Evolutionary conservation across 2,329 filamentous ascomycete genomes (phyloP).

Genomic region (Huntiella moniliformis): DNA sequence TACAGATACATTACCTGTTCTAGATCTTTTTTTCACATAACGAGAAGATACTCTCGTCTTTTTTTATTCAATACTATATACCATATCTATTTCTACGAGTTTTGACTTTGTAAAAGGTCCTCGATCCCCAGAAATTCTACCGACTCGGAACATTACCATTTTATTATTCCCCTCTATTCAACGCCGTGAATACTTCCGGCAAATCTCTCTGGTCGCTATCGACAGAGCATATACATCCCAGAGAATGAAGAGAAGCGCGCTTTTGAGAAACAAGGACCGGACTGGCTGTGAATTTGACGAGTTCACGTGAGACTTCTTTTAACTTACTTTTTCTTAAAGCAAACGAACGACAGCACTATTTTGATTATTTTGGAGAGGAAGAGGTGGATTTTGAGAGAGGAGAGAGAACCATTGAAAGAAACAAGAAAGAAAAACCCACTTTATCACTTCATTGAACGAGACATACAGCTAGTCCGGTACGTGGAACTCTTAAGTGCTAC

Average conservation of each 20-base stretch:
- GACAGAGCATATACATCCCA: slow-evolving; percentile 3
- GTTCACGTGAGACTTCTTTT: slow-evolving; percentile 11
- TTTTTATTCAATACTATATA: background rate
- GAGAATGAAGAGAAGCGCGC: slow-evolving; percentile 13
- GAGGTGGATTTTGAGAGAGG: too few species aligned
- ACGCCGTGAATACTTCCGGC: slow-evolving; percentile 1
- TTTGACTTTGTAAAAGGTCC: background rate
- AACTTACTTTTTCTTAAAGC: background rate
- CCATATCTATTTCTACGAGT: too few species aligned
- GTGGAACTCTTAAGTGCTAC: background rate
- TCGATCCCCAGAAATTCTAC: too few species aligned
- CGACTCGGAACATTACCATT: background rate
- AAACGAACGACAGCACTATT: too few species aligned
- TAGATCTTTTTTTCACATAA: background rate
- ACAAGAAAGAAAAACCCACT: too few species aligned
- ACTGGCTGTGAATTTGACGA: slow-evolving; percentile 13
- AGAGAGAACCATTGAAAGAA: too few species aligned
- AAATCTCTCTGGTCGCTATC: background rate
- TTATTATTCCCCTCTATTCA: background rate
- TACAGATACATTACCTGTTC: background rate
- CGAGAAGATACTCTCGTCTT: background rate
- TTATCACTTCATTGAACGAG: background rate
- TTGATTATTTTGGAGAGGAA: too few species aligned
- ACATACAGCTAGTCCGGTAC: too few species aligned
- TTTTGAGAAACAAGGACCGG: slow-evolving; percentile 12